Conservation (phyloP, 2,329 filamentous ascomycete genomes). For the Cercospora sp. region DNA sequence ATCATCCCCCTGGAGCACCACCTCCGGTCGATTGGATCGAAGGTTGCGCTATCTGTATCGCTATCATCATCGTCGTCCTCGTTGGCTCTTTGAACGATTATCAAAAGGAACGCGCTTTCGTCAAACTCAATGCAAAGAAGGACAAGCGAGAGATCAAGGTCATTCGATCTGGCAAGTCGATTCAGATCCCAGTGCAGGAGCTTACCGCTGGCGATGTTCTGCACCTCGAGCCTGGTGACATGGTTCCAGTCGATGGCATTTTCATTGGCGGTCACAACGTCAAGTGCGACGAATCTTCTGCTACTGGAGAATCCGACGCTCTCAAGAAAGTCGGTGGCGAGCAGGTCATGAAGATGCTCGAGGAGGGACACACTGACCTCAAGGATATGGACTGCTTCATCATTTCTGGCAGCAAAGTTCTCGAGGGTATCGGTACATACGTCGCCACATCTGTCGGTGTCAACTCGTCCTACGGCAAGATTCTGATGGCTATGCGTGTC, state of each 20-base stretch:
- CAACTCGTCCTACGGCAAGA: constrained; percentile 74
- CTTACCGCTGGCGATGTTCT: constrained; percentile 73
- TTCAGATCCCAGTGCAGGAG: constrained; percentile 69
- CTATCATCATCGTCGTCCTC: constrained; percentile 72
- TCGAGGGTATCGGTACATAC: constrained; percentile 73
- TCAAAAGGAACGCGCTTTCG: constrained; percentile 79
- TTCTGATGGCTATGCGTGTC: constrained; percentile 74
- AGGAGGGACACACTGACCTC: constrained; percentile 61
- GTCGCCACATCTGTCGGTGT: constrained; percentile 74
- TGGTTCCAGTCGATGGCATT: constrained; percentile 70
- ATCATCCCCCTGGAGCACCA: constrained; percentile 42
- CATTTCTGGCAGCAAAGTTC: constrained; percentile 79
- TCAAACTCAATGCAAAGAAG: constrained; percentile 78
- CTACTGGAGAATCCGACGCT: constrained; percentile 73
- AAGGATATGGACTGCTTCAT: constrained; percentile 79
- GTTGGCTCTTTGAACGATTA: constrained; percentile 79
- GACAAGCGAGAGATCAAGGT: constrained; percentile 73
- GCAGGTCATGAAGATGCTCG: constrained; percentile 62
- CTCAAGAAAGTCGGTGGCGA: constrained; percentile 66
- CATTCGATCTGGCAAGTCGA: constrained; percentile 68
- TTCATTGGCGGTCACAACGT: constrained; percentile 67
- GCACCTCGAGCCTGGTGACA: constrained; percentile 70
- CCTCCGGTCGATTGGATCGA: constrained; percentile 71
- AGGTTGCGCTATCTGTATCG: constrained; percentile 76
- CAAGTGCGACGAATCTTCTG: constrained; percentile 72